Percentiles rank a stretch among this genome's conserved stretches.
Evolutionary conservation across 164 flowering plant species (phyloP).

Genomic region (Vitis cinerea): DNA sequence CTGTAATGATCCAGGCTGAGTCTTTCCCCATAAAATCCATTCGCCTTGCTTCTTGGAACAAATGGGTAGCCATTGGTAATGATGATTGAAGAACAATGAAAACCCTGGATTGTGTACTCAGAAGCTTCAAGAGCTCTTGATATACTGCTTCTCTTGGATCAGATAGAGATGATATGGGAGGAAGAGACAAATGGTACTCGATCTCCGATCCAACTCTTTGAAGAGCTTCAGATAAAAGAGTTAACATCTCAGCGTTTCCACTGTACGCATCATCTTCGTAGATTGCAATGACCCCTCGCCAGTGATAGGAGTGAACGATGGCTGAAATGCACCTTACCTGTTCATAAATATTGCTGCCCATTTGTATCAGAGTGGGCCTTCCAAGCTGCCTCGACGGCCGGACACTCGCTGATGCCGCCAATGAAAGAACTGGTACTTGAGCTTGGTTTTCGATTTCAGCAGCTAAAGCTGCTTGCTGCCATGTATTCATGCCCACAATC

Average conservation of each 20-base stretch:
- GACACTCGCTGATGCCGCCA: constrained; percentile 27
- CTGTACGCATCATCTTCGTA: constrained; percentile 44
- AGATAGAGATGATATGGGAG: constrained; percentile 22
- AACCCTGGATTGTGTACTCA: constrained; percentile 22
- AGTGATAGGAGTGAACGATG: constrained; percentile 26
- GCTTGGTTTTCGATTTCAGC: constrained; percentile 37
- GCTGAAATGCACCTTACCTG: constrained; percentile 37
- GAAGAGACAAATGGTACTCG: constrained; percentile 32
- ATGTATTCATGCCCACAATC: constrained; percentile 36
- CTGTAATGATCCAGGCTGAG: constrained; percentile 39
- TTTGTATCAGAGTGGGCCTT: constrained; percentile 44
- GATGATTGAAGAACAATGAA: constrained; percentile 34
- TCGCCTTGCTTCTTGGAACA: constrained; percentile 35
- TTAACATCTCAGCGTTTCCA: constrained; percentile 22
- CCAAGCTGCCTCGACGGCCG: constrained; percentile 19
- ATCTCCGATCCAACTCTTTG: constrained; percentile 23
- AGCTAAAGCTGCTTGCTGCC: constrained; percentile 46
- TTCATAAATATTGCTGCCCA: constrained; percentile 21
- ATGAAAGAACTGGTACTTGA: constrained; percentile 45
- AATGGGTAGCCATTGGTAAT: constrained; percentile 12
- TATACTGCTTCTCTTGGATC: constrained; percentile 15
- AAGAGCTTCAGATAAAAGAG: constrained; percentile 26
- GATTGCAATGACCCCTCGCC: constrained; percentile 35
- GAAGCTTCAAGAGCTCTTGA: constrained; percentile 21
- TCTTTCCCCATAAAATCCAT: constrained; percentile 30